These are phyloP conservation scores for Pleurostoma richardsiae DNA, from an alignment of 2,329 filamentous ascomycete genomes.

Conservation along the genomic window DNA sequence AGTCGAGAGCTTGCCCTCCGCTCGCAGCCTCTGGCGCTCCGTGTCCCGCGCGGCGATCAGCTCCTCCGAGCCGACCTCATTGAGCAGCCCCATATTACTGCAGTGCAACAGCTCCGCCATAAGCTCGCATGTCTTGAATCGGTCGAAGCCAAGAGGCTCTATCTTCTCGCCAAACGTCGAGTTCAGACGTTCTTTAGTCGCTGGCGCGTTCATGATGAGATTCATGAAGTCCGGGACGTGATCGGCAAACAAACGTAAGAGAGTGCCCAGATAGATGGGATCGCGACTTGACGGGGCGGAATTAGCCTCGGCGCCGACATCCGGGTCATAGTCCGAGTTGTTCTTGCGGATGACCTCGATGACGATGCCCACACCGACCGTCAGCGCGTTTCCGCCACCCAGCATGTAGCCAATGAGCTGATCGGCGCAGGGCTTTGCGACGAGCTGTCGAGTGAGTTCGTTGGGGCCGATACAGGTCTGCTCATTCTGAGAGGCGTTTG, in stretches of 20 bases:
- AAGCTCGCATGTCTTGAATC: constrained; percentile 97
- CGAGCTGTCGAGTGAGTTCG: constrained; percentile 89
- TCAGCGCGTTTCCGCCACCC: constrained; percentile 85
- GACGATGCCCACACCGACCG: constrained; percentile 92
- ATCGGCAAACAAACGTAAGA: constrained; percentile 83
- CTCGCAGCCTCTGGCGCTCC: constrained; percentile 74
- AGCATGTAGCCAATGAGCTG: constrained; percentile 90
- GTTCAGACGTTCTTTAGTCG: constrained; percentile 68
- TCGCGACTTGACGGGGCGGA: constrained; percentile 78
- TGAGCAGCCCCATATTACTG: constrained; percentile 96
- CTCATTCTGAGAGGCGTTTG: constrained; percentile 95
- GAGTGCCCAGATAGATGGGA: constrained; percentile 89
- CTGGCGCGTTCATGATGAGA: constrained; percentile 73
- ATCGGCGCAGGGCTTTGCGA: constrained; percentile 79
- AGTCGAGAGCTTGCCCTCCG: constrained; percentile 66
- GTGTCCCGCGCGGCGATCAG: constrained; percentile 74
- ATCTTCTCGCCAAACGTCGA: constrained; percentile 90
- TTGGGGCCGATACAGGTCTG: constrained; percentile 99
- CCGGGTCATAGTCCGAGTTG: constrained; percentile 97
- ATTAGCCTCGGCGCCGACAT: constrained; percentile 76
- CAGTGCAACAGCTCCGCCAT: constrained; percentile 98
- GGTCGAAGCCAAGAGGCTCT: constrained; percentile 91
- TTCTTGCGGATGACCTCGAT: constrained; percentile 99
- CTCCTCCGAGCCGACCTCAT: constrained; percentile 84
- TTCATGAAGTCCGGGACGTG: constrained; percentile 93